Conservation (phyloP, 176 grass and related monocot species). For the Raddia guianensis region DNA sequence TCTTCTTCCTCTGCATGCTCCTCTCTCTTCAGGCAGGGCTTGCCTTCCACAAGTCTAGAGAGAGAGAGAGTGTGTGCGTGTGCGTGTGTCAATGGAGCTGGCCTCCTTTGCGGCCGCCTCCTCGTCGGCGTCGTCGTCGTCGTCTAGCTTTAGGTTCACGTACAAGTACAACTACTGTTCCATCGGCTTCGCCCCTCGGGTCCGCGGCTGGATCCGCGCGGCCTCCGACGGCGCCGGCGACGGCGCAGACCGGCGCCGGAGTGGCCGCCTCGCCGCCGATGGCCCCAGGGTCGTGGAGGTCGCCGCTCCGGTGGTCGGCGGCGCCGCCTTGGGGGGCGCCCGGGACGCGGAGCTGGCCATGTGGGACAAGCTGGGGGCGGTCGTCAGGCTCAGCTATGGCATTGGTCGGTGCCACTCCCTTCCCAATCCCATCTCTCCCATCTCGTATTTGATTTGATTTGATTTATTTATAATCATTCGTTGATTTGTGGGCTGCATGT, state of each 20-base stretch:
- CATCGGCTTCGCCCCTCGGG: constrained; percentile 34
- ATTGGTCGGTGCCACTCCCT: constrained; percentile 41
- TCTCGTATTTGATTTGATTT: not conserved
- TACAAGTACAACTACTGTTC: constrained; percentile 47
- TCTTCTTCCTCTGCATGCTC: no score
- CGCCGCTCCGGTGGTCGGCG: not conserved
- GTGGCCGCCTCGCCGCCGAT: constrained; percentile 40
- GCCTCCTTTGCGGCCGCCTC: not conserved
- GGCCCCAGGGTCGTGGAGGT: constrained; percentile 52
- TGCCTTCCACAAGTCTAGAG: no score
- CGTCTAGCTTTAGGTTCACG: constrained; percentile 24
- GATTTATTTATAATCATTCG: no score
- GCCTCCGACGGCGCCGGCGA: constrained; percentile 30
- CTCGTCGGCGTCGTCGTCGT: not conserved
- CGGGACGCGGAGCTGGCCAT: constrained; percentile 70
- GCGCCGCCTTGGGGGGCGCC: constrained; percentile 15
- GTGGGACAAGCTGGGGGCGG: constrained; percentile 82
- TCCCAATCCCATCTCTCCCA: no score
- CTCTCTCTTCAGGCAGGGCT: not conserved
- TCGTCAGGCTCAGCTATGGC: constrained; percentile 89
- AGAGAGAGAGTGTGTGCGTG: not conserved
- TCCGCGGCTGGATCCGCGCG: constrained; percentile 41
- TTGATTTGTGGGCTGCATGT: not conserved
- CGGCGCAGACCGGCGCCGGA: constrained; percentile 8
- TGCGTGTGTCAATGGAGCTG: constrained; percentile 37